A percentile compares a stretch with the other conserved stretches of the same genome.
Conservation (phyloP, 1,284 basidiomycete species). For the Puccinia polysora region DNA sequence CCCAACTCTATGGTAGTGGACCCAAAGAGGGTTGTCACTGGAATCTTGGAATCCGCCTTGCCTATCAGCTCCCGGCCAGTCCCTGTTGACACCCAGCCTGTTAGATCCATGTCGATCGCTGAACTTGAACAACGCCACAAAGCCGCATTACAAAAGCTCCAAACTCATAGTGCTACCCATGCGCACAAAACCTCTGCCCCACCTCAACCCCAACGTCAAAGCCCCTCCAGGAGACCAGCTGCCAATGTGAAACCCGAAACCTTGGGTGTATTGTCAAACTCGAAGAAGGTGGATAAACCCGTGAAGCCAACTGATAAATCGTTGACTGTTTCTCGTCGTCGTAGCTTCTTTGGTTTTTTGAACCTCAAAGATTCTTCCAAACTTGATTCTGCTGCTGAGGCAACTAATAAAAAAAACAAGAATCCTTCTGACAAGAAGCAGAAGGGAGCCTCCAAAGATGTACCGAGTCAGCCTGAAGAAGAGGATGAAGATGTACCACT, state of each 20-base stretch:
- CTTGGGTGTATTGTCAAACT: neutral
- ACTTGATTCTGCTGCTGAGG: too few relatives aligned
- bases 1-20: slow-evolving; percentile 6
- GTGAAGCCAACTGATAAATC: neutral
- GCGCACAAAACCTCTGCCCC: neutral
- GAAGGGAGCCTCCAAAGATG: neutral
- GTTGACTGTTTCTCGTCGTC: neutral
- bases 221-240: neutral
- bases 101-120: slow-evolving; percentile 24
- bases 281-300: neutral
- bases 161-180: slow-evolving; percentile 4
- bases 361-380: too few relatives aligned
- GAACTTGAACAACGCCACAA: slow-evolving; percentile 28
- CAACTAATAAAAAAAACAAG: too few relatives aligned
- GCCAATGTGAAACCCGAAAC: neutral
- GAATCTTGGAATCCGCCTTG: slow-evolving; percentile 24
- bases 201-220: neutral
- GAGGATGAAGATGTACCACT: slow-evolving; percentile 18
- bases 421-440: too few relatives aligned
- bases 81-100: slow-evolving; percentile 2
- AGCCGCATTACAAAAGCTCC: slow-evolving; percentile 16
- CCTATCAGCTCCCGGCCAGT: slow-evolving; percentile 25
- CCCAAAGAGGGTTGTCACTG: slow-evolving; percentile 19
- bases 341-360: slow-evolving; percentile 6
- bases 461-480: neutral